A percentile compares a stretch with the other conserved stretches of the same genome.
Conservation (phyloP, 1,139 yeast genomes). For the Geotrichum carabidarum region DNA sequence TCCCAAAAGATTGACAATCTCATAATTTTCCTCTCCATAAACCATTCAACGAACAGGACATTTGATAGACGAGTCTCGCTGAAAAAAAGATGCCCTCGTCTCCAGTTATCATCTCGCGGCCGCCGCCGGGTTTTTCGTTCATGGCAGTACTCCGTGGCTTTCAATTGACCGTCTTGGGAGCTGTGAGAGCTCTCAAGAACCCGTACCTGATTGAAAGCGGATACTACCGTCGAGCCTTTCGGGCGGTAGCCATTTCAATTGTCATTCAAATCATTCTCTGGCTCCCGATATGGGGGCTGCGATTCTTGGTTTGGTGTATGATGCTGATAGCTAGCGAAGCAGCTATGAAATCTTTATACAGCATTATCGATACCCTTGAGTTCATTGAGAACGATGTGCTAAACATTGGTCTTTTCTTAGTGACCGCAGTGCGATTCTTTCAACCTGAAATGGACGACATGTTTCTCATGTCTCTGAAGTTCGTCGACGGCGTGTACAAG, state of each 20-base stretch:
- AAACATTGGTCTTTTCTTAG: slow-evolving; percentile 44
- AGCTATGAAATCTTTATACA: slow-evolving; percentile 17
- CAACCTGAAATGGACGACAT: slow-evolving; percentile 39
- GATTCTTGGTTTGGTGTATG: slow-evolving; percentile 23
- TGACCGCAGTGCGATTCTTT: slow-evolving; percentile 41
- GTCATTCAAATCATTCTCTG: slow-evolving; percentile 40
- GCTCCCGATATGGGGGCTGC: slow-evolving; percentile 35
- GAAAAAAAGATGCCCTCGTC: slow-evolving; percentile 33
- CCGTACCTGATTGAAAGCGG: slow-evolving; percentile 39
- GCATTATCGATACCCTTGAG: slow-evolving; percentile 29
- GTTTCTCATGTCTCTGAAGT: slow-evolving; percentile 42
- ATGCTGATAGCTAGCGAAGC: slow-evolving; percentile 12
- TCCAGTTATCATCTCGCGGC: slow-evolving; percentile 47
- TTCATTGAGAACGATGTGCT: slow-evolving; percentile 41
- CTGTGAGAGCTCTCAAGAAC: slow-evolving; percentile 47
- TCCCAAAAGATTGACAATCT: no score
- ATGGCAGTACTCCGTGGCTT: slow-evolving; percentile 50
- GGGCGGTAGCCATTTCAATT: slow-evolving; percentile 40
- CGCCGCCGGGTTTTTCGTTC: slow-evolving; percentile 48
- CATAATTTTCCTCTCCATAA: no score
- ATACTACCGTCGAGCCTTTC: slow-evolving; percentile 38
- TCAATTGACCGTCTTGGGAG: slow-evolving; percentile 50
- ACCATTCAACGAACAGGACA: no score
- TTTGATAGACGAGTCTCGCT: no score
- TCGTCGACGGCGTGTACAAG: slow-evolving; percentile 41